Evolutionary conservation across 257 asterid species (phyloP).

Genomic region (Leptodermis oblonga): DNA sequence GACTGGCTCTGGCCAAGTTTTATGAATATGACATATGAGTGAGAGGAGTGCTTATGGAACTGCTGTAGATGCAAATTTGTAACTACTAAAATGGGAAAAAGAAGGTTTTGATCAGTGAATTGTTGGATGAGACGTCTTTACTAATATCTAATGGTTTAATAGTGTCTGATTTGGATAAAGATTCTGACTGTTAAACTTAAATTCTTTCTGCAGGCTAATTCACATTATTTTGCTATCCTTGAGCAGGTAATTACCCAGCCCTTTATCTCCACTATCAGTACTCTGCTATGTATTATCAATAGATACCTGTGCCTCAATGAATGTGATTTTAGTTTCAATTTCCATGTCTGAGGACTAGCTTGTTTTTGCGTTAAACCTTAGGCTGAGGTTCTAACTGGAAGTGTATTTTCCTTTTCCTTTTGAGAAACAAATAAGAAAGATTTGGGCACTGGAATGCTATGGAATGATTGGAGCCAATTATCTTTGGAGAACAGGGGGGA

Average conservation of each 20-base stretch:
- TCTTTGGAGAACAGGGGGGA: too few relatives aligned
- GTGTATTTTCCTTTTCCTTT: background rate
- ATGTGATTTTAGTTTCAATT: background rate
- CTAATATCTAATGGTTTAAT: background rate
- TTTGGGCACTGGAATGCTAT: background rate
- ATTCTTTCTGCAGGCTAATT: slow-evolving; percentile 82
- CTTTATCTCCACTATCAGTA: slow-evolving; percentile 1
- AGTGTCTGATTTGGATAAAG: background rate
- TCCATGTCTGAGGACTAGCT: background rate
- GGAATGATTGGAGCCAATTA: background rate
- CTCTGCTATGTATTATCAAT: background rate
- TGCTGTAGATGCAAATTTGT: background rate
- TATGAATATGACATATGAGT: background rate
- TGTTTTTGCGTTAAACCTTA: background rate
- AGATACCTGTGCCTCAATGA: background rate
- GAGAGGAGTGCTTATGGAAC: background rate
- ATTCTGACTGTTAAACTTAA: slow-evolving; percentile 21
- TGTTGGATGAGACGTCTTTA: background rate
- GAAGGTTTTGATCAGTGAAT: background rate
- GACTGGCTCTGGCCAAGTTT: background rate
- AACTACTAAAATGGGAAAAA: background rate
- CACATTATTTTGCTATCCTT: slow-evolving; percentile 92
- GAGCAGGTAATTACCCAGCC: slow-evolving; percentile 66
- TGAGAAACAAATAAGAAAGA: background rate
- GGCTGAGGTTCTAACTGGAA: background rate